phyloP scores from a whole-genome alignment of 345 rosid species.

The Eucalyptus paniculata region DNA sequence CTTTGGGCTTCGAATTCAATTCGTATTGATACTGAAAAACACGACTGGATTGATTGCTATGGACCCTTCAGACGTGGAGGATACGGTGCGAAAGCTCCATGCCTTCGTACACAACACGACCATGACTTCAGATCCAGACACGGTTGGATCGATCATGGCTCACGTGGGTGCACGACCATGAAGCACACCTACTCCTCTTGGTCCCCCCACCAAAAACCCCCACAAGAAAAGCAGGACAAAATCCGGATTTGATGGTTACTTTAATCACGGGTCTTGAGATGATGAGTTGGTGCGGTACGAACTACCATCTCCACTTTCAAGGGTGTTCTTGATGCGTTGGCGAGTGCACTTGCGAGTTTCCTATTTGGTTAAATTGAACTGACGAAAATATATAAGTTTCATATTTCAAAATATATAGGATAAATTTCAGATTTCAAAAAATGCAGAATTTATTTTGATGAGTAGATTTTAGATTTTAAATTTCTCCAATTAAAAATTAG shows the following conservation, averaged over 20 bases:
- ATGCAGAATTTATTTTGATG: fast-evolving
- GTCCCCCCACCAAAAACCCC: not conserved
- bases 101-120: not conserved
- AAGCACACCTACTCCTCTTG: not conserved
- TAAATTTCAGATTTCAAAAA: no score
- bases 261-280: not conserved
- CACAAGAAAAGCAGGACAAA: not conserved
- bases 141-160: not conserved
- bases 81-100: not conserved
- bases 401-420: fast-evolving
- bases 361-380: not conserved
- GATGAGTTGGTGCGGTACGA: not conserved
- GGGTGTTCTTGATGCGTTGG: not conserved
- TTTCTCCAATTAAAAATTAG: no score
- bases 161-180: not conserved
- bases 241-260: not conserved
- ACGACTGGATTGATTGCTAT: not conserved
- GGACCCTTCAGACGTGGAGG: not conserved
- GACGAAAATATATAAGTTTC: no score
- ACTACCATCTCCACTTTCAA: not conserved
- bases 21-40: not conserved
- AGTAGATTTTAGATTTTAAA: no score
- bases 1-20: not conserved
- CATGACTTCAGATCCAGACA: not conserved
- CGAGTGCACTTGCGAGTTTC: not conserved